phyloP scores from a whole-genome alignment of 108 stramenopile species.

The Aurantiochytrium sp. region DNA sequence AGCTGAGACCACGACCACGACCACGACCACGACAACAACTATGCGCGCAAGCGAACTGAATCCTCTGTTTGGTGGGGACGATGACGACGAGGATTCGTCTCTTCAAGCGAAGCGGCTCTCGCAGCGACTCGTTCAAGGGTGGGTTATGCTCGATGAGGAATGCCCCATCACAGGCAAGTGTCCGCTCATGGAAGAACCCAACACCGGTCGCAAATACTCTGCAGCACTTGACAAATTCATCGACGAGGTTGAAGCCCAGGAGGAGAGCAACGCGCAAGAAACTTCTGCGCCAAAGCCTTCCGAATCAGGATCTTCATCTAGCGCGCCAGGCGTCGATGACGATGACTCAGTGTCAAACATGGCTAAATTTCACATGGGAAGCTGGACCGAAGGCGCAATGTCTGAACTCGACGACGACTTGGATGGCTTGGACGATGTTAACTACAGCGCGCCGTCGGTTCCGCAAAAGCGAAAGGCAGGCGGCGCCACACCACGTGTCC shows the following conservation, averaged over 20 bases:
- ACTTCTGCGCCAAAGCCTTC: neutral
- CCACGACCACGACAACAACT: neutral
- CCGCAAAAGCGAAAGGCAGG: neutral
- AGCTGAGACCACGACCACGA: neutral
- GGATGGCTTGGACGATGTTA: neutral
- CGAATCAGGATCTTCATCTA: neutral
- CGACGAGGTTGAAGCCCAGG: neutral
- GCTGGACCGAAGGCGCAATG: neutral
- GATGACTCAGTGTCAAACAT: neutral
- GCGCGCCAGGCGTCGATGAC: neutral
- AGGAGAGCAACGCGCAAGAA: neutral
- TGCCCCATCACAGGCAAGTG: neutral
- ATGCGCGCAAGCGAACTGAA: neutral
- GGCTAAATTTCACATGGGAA: neutral
- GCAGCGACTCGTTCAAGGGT: neutral
- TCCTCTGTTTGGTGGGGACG: neutral
- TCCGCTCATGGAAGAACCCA: constrained; percentile 3
- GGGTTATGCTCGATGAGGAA: neutral
- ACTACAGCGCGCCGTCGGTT: too few relatives aligned
- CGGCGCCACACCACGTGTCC: neutral
- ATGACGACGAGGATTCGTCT: neutral
- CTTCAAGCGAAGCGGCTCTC: constrained; percentile 1
- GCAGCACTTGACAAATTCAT: neutral
- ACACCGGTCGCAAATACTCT: neutral
- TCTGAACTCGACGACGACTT: neutral